Percentiles rank a stretch among this genome's conserved stretches.
Evolutionary conservation across 2,329 filamentous ascomycete species (phyloP).

Genomic region (Magnaporthales sp.): DNA sequence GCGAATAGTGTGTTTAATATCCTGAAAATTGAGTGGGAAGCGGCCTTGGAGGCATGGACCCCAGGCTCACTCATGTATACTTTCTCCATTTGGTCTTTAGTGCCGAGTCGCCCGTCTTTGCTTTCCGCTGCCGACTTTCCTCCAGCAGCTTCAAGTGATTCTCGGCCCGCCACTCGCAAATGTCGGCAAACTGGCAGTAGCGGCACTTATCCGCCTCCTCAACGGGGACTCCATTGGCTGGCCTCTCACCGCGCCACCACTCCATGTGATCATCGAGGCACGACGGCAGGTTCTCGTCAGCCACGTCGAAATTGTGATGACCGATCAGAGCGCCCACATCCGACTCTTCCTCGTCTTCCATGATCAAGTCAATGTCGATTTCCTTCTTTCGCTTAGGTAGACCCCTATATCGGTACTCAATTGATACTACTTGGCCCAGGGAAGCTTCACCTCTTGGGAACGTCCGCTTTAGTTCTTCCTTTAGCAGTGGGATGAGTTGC

Average conservation of each 20-base stretch:
- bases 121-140: neutral
- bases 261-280: conserved; percentile 63
- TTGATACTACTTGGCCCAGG: conserved; percentile 40
- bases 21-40: no score
- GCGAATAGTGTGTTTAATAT: no score
- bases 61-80: neutral
- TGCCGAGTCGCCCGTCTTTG: neutral
- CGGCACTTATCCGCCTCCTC: conserved; percentile 85
- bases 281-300: conserved; percentile 48
- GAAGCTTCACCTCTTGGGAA: conserved; percentile 41
- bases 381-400: neutral
- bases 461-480: conserved; percentile 38
- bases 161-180: conserved; percentile 61
- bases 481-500: conserved; percentile 36
- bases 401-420: conserved; percentile 36
- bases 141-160: neutral
- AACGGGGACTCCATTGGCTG: conserved; percentile 65
- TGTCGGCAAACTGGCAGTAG: conserved; percentile 71
- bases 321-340: conserved; percentile 35
- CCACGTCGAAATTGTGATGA: conserved; percentile 54
- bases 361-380: neutral
- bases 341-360: conserved; percentile 6
- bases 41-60: neutral
- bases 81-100: neutral
- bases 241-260: conserved; percentile 77